Evolutionary conservation across 140 eudicot genomes (phyloP), one percentile per base, ranked within the genome.

Genomic region (Stevia rebaudiana): DNA sequence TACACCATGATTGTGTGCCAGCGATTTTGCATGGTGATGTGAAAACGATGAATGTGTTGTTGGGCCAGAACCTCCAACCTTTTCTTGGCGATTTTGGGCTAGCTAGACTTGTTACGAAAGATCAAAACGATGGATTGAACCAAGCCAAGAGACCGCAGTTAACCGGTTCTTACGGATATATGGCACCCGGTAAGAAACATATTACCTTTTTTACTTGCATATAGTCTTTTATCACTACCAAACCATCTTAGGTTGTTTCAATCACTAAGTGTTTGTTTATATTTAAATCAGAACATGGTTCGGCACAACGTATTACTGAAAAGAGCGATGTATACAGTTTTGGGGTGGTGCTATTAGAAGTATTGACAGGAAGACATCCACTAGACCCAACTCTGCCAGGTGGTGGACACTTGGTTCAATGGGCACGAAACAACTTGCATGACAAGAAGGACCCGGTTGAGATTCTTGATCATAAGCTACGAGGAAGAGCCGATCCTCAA

Each of bases 111-210:
- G 88, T 89, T 39, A 63, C 64, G 21, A 70, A 57, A 36, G 55
- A 46, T 35, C 67, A 18, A 53, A 52, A 53, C 37, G 91, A 70
- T 6, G 13, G 31, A 41, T 52, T 73, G 25, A 86, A 78, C 71
- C 80, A 65, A 71, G 62, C 74, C 63, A 94, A 79, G 21, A 85
- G 86, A 63, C 94, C 95, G 51, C 92, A 81, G 23, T 71, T 94
- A 8, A 95, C 97, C 22, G 99, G 99, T 76, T 94, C 99, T 8
- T 94, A 94, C 46, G 99, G 99, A 47, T 94, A 94, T 57, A 94
- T 94, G 97, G 99, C 99, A 69, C 99, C 99, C 0, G 99, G 99
- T 88, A 80, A 77, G 35, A 37, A 47, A 2, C 6, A 46, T 5
- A 35, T 49, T 48, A 8, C 56, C 25, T 24, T 4, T 42, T 23